Evolutionary conservation across 371 early-diverging fungal genomes (phyloP).

Genomic region (Mortierella sp.): DNA sequence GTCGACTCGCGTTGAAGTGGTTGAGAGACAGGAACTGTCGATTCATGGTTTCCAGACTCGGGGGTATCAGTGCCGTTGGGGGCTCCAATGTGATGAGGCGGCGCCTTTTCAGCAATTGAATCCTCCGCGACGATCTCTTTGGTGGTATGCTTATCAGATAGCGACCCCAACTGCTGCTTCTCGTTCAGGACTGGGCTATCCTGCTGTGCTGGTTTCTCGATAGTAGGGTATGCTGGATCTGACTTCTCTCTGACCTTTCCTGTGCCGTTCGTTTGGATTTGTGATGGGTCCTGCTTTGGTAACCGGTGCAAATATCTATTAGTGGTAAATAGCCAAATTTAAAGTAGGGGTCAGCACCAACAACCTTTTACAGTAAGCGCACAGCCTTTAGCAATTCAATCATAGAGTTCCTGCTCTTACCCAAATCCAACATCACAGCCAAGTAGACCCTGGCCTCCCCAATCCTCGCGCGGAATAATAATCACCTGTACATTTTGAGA

Average conservation of each 20-base stretch:
- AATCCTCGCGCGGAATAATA: conserved; percentile 75
- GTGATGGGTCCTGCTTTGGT: neutral
- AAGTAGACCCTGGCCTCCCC: conserved; percentile 78
- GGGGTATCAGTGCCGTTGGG: neutral
- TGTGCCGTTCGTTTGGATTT: neutral
- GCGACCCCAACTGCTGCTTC: neutral
- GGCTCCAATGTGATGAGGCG: neutral
- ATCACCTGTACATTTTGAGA: conserved; percentile 59
- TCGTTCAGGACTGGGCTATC: neutral
- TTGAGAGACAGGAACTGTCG: neutral
- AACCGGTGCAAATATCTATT: conserved; percentile 23
- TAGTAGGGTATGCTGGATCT: neutral
- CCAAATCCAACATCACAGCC: conserved; percentile 83
- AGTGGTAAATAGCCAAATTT: no score
- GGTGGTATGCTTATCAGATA: neutral
- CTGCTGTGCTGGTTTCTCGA: neutral
- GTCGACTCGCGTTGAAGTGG: neutral
- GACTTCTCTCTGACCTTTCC: neutral
- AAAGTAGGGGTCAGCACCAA: neutral
- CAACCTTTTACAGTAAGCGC: neutral
- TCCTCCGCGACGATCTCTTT: neutral
- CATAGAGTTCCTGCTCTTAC: conserved; percentile 42
- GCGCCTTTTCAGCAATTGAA: neutral
- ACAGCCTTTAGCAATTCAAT: no score
- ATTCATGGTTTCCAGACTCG: neutral